Percentiles rank a stretch among this genome's conserved stretches.
phyloP scores from a whole-genome alignment of 306 rosid species.

The Fagus crenata region DNA sequence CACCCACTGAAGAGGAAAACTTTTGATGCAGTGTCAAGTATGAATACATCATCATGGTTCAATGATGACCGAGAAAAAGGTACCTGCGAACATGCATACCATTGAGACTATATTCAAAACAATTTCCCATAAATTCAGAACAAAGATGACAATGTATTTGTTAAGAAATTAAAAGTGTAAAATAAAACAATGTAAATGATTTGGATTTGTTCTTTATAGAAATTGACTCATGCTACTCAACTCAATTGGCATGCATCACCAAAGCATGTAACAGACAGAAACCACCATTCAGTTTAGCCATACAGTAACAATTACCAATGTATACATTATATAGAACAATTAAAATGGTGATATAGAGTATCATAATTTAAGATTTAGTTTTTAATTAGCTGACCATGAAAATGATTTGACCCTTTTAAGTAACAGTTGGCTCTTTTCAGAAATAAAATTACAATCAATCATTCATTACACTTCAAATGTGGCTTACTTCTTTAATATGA shows the following conservation, averaged over 20 bases:
- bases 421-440: neutral
- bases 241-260: neutral
- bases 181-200: slow-evolving; percentile 1
- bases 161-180: slow-evolving; percentile 12
- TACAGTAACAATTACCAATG: neutral
- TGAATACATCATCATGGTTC: slow-evolving; percentile 84
- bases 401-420: neutral
- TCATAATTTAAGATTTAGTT: neutral
- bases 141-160: slow-evolving; percentile 4
- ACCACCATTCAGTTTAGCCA: neutral
- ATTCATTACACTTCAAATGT: slow-evolving; percentile 15
- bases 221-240: neutral
- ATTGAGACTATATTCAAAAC: slow-evolving; percentile 18
- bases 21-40: slow-evolving; percentile 90
- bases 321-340: neutral
- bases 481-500: slow-evolving; percentile 82
- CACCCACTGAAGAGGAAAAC: slow-evolving; percentile 90
- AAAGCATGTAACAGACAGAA: neutral
- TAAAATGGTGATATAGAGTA: neutral
- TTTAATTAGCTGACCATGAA: neutral
- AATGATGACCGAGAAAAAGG: slow-evolving; percentile 83
- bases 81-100: slow-evolving; percentile 51
- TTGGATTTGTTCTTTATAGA: neutral
- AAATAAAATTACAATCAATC: neutral
- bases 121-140: slow-evolving; percentile 19